Conservation (phyloP, 2,329 filamentous ascomycete species). For the Monilinia fructigena region DNA sequence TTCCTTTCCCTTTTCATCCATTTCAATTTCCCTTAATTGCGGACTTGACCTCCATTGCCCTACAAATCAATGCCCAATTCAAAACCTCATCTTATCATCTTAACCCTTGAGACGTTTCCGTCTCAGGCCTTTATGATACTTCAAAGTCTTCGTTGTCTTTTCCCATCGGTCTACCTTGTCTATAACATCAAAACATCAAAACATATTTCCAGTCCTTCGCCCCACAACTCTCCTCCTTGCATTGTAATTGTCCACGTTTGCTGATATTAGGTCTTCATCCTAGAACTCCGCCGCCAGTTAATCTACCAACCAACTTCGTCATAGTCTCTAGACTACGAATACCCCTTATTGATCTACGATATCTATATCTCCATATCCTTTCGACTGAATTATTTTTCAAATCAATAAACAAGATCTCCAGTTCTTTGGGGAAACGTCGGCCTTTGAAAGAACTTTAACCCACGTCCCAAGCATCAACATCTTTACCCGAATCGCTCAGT, state of each 20-base stretch:
- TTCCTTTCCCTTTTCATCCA: slow-evolving; percentile 4
- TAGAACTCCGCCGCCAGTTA: slow-evolving; percentile 26
- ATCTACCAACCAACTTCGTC: slow-evolving; percentile 20
- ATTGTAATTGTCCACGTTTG: slow-evolving; percentile 24
- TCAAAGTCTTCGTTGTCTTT: slow-evolving; percentile 14
- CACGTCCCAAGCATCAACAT: not conserved
- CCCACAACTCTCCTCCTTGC: slow-evolving; percentile 18
- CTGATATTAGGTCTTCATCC: slow-evolving; percentile 21
- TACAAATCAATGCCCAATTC: not conserved
- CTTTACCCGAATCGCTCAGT: slow-evolving; percentile 21
- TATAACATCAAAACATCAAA: not conserved
- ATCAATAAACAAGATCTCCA: slow-evolving; percentile 16
- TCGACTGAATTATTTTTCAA: slow-evolving; percentile 14
- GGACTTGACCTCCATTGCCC: slow-evolving; percentile 8
- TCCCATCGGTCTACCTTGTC: slow-evolving; percentile 22
- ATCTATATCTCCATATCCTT: slow-evolving; percentile 20
- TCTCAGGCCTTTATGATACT: slow-evolving; percentile 12
- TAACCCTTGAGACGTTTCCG: slow-evolving; percentile 19
- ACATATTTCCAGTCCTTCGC: slow-evolving; percentile 2
- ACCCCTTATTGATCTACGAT: slow-evolving; percentile 27
- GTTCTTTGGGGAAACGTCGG: slow-evolving; percentile 6
- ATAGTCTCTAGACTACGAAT: slow-evolving; percentile 9
- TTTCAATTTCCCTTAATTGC: slow-evolving; percentile 14
- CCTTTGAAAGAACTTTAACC: not conserved
- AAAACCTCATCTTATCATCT: slow-evolving; percentile 21